Evolutionary conservation across 2,329 filamentous ascomycete genomes (phyloP).

Genomic region (Aureobasidium vineae): DNA sequence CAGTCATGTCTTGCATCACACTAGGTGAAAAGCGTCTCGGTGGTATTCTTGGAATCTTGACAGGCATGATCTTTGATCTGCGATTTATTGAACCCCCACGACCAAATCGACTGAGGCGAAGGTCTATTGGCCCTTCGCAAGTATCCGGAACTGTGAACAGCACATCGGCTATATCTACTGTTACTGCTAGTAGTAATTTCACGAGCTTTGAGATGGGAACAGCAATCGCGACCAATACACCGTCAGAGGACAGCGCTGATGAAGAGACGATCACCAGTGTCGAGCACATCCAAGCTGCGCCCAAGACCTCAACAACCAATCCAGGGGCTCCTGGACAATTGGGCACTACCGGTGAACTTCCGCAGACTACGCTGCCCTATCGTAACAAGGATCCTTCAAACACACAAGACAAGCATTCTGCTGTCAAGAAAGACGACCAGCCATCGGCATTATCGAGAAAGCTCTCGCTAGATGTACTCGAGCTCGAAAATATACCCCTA

Average conservation of each 20-base stretch:
- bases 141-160: no score
- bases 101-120: constrained; percentile 11
- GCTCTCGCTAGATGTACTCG: constrained; percentile 67
- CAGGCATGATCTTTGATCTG: constrained; percentile 65
- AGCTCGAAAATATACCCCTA: constrained; percentile 72
- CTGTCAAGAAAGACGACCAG: neutral
- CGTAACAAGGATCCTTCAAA: neutral
- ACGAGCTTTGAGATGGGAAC: neutral
- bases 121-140: constrained; percentile 7
- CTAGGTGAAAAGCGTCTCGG: constrained; percentile 65
- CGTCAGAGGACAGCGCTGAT: neutral
- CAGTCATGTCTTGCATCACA: constrained; percentile 45
- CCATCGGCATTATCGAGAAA: constrained; percentile 39
- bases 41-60: constrained; percentile 66
- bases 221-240: neutral
- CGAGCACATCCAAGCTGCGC: neutral
- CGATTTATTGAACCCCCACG: constrained; percentile 30
- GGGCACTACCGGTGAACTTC: neutral
- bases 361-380: neutral
- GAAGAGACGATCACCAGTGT: neutral
- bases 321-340: neutral
- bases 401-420: neutral
- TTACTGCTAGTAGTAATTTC: no score
- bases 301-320: neutral
- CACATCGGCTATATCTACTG: neutral